Conservation (phyloP, 805 yeast species). For the Candida rishiriensis region DNA sequence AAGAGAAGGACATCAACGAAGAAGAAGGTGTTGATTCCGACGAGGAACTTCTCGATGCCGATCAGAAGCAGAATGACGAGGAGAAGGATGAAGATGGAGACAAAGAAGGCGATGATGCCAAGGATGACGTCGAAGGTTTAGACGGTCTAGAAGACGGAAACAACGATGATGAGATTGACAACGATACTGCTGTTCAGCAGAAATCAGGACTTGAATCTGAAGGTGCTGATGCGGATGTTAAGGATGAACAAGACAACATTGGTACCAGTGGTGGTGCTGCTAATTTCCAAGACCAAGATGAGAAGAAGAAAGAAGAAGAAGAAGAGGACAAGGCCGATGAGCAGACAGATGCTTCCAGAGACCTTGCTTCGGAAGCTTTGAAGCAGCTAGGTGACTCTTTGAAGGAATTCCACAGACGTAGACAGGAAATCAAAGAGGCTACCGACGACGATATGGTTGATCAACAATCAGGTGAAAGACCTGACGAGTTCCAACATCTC, state of each 20-base stretch:
- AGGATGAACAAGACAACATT: slow-evolving; percentile 49
- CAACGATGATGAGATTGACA: slow-evolving; percentile 28
- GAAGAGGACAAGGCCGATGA: slow-evolving; percentile 39
- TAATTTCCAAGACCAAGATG: slow-evolving; percentile 34
- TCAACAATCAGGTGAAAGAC: slow-evolving; percentile 57
- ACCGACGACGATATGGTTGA: slow-evolving; percentile 48
- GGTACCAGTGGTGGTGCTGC: slow-evolving; percentile 60
- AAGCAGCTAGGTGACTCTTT: slow-evolving; percentile 88
- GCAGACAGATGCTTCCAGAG: slow-evolving; percentile 54
- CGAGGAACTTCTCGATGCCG: slow-evolving; percentile 25
- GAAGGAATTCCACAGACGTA: slow-evolving; percentile 87
- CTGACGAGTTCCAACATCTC: slow-evolving; percentile 82
- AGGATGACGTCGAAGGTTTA: slow-evolving; percentile 25
- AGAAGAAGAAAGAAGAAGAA: slow-evolving; percentile 35
- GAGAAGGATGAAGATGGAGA: slow-evolving; percentile 25
- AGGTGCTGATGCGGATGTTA: slow-evolving; percentile 35
- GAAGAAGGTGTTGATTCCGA: slow-evolving; percentile 31
- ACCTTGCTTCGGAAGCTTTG: slow-evolving; percentile 69
- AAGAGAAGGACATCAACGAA: slow-evolving; percentile 18
- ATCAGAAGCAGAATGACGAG: slow-evolving; percentile 23
- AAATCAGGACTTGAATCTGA: slow-evolving; percentile 31
- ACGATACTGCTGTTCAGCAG: slow-evolving; percentile 32
- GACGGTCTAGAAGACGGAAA: slow-evolving; percentile 31
- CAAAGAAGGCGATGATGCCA: slow-evolving; percentile 30
- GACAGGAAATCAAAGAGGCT: slow-evolving; percentile 79